These are phyloP conservation scores for Parasitella parasitica DNA, from an alignment of 371 early-diverging fungal species.

Conservation along the genomic window DNA sequence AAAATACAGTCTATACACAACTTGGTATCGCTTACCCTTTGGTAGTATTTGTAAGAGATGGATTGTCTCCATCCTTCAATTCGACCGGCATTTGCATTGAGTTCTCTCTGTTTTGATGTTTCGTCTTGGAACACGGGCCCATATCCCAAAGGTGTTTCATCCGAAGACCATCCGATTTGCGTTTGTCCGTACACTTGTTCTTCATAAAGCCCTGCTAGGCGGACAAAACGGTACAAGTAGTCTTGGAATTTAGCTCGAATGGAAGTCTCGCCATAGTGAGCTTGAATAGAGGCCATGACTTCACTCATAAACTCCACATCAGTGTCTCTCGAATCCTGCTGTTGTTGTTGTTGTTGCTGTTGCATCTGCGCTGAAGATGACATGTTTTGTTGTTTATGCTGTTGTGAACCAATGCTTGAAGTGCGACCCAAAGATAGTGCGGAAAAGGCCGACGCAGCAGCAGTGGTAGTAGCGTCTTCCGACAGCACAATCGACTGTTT, in stretches of 20 bases:
- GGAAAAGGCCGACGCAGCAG: conserved; percentile 14
- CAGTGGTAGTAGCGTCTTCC: neutral
- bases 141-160: conserved; percentile 57
- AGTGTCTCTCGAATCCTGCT: conserved; percentile 26
- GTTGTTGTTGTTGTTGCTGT: neutral
- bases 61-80: conserved; percentile 88
- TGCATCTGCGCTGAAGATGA: neutral
- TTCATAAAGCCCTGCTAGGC: conserved; percentile 80
- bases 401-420: conserved; percentile 6
- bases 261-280: conserved; percentile 84
- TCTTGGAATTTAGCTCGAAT: conserved; percentile 87
- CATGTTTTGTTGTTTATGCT: conserved; percentile 8
- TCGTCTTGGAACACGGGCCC: conserved; percentile 77
- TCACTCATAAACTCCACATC: conserved; percentile 57
- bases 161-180: conserved; percentile 49
- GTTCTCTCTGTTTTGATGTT: conserved; percentile 57
- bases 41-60: conserved; percentile 66
- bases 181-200: conserved; percentile 67
- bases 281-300: conserved; percentile 74
- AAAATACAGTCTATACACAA: neutral
- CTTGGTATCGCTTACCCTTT: conserved; percentile 35
- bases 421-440: conserved; percentile 20
- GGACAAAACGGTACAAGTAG: conserved; percentile 82
- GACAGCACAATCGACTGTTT: conserved; percentile 21
- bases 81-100: conserved; percentile 66